Percentiles rank a stretch among this genome's conserved stretches.
Conservation (phyloP, 1,284 basidiomycete genomes). For the Heliocybe sulcata region DNA sequence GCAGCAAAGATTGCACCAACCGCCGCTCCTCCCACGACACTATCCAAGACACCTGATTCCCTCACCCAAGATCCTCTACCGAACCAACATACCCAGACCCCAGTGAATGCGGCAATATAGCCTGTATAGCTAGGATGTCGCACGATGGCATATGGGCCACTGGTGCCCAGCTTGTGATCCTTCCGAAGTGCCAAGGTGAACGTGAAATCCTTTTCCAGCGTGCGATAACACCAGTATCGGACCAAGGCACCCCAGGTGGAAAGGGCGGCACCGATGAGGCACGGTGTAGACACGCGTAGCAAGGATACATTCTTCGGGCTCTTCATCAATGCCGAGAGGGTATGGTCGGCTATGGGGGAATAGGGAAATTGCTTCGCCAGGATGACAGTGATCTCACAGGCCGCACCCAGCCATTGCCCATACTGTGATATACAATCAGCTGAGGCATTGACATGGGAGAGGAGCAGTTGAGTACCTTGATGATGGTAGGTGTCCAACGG, state of each 20-base stretch:
- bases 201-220: slow-evolving; percentile 22
- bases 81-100: slow-evolving; percentile 1
- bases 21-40: neutral
- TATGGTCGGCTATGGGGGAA: neutral
- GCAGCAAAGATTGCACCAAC: neutral
- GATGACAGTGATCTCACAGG: neutral
- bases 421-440: neutral
- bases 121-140: slow-evolving; percentile 23
- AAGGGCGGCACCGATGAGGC: neutral
- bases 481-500: neutral
- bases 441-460: neutral
- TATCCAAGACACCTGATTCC: neutral
- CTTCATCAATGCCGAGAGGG: neutral
- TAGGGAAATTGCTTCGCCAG: neutral
- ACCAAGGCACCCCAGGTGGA: neutral
- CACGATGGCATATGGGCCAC: slow-evolving; percentile 21
- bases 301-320: neutral
- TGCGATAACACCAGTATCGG: slow-evolving; percentile 5
- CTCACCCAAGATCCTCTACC: slow-evolving; percentile 6
- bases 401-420: neutral
- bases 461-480: neutral
- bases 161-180: slow-evolving; percentile 20
- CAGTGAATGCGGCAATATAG: slow-evolving; percentile 2
- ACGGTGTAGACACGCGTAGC: neutral
- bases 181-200: slow-evolving; percentile 19